Base-by-base conservation (phyloP, 768 basidiomycete species). In the Boletus tomentosulus region DNA sequence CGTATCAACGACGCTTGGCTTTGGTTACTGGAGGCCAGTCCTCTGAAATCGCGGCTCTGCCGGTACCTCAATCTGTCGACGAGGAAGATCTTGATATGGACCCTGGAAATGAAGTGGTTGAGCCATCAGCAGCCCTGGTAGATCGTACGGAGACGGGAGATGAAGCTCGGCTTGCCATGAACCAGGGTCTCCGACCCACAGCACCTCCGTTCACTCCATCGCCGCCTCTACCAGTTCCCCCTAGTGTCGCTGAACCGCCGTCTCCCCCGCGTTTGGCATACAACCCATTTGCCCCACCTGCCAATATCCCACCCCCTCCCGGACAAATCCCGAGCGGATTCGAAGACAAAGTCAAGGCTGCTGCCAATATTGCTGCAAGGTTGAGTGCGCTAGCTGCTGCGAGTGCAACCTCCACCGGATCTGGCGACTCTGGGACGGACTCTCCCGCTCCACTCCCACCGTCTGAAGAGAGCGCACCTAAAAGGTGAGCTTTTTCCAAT, bases 331-430 rank as follows among this genome's bases (percentile, higher is more conserved):
- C 71, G 3, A 68, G 51, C 24, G 71, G 74, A 1, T 74, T 89
- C 15, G 84, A 90, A 54, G 89, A 85, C 16, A 84, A 76, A 57
- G 79, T 83, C 1, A 87, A 88, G 55, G 82, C 84, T 10, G 92
- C 91, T 0, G 89, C 88, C 4, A 89, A 84, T 11, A 88, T 94
- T 52, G 92, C 91, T 19, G 91, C 91, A 0, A 83, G 76, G 55
- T 74, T 92, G 19, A 74, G 80, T 37, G 83, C 86, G 8, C 69
- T 89, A 24, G 82, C 73, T 30, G 74, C 66, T 24, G 58, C 66
- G 5, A 35, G 57, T 28, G 69, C 61, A 41, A 59, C 56, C 41
- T 50, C 66, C 3, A 5, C 53, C 71, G 50, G 19, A 19, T 47
- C 72, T 46, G 45, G 67, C 31, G 60, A 66, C 57, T 60, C 65